Conservation (phyloP, 805 yeast species). For the Zygosaccharomyces bailii region DNA sequence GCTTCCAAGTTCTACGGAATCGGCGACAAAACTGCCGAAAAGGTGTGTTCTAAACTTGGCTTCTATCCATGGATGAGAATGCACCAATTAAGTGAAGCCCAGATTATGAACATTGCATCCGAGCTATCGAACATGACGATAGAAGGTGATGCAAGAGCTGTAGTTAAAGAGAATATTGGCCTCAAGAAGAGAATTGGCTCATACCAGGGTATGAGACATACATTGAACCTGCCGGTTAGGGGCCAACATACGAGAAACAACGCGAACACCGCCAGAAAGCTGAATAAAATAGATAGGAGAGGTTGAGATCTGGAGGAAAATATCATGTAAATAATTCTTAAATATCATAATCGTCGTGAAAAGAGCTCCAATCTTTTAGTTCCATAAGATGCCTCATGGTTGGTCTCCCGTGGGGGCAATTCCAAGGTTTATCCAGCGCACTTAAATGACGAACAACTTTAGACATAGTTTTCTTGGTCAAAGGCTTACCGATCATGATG, state of each 20-base stretch:
- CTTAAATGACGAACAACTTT: conserved; percentile 66
- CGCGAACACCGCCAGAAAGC: conserved; percentile 82
- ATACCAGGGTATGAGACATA: conserved; percentile 86
- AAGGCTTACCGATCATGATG: conserved; percentile 85
- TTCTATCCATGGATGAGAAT: conserved; percentile 91
- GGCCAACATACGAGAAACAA: conserved; percentile 94
- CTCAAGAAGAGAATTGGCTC: conserved; percentile 79
- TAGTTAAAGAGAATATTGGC: conserved; percentile 71
- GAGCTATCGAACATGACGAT: conserved; percentile 80
- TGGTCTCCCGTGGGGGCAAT: conserved; percentile 96
- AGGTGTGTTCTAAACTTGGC: conserved; percentile 82
- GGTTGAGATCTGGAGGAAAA: conserved; percentile 28
- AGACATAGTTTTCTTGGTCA: conserved; percentile 58
- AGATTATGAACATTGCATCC: conserved; percentile 78
- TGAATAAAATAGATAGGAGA: conserved; percentile 72
- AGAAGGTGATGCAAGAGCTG: conserved; percentile 74
- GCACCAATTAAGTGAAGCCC: conserved; percentile 88
- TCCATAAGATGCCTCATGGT: conserved; percentile 89
- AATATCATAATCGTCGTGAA: conserved; percentile 42
- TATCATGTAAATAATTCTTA: conserved; percentile 10
- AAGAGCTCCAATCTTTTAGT: conserved; percentile 44
- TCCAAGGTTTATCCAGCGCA: conserved; percentile 87
- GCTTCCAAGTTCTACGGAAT: conserved; percentile 82
- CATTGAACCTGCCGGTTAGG: conserved; percentile 72
- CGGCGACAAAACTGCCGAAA: conserved; percentile 68